Percentiles rank a stretch among this genome's conserved stretches.
These are phyloP conservation scores for Fusarium protoensiforme DNA, from an alignment of 2,329 filamentous ascomycete species.

Conservation along the genomic window DNA sequence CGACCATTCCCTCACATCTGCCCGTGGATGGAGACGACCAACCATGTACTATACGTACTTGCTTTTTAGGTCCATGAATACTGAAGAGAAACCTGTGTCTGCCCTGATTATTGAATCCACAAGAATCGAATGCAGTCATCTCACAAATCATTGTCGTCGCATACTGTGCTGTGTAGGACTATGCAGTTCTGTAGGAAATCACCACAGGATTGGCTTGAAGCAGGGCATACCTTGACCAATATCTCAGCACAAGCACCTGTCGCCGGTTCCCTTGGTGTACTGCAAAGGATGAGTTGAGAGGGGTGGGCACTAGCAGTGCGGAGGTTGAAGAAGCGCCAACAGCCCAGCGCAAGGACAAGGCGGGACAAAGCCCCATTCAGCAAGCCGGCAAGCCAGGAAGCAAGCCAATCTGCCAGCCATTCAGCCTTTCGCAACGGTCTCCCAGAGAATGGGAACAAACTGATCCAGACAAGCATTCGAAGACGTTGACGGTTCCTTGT, in stretches of 20 bases:
- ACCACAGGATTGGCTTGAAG: background rate
- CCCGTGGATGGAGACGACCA: slow-evolving; percentile 7
- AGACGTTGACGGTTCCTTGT: background rate
- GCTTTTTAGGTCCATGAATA: slow-evolving; percentile 14
- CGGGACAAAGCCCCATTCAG: slow-evolving; percentile 9
- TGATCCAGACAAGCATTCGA: background rate
- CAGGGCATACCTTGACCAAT: background rate
- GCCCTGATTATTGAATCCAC: background rate
- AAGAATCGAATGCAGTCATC: background rate
- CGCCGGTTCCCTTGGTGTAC: background rate
- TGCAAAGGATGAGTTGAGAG: background rate
- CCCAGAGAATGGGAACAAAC: slow-evolving; percentile 6
- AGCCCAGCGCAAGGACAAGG: slow-evolving; percentile 3
- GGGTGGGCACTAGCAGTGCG: background rate
- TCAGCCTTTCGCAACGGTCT: slow-evolving; percentile 24
- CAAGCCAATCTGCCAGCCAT: slow-evolving; percentile 16
- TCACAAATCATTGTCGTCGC: background rate
- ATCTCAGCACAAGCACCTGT: background rate
- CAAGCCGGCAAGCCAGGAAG: slow-evolving; percentile 10
- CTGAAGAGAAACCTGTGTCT: background rate
- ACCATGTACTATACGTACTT: background rate
- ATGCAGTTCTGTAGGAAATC: background rate
- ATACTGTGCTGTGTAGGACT: background rate
- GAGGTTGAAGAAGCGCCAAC: background rate
- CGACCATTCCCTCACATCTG: slow-evolving; percentile 6